Base-by-base conservation (phyloP, 345 rosid species). In the Eucalyptus leucophloia region DNA sequence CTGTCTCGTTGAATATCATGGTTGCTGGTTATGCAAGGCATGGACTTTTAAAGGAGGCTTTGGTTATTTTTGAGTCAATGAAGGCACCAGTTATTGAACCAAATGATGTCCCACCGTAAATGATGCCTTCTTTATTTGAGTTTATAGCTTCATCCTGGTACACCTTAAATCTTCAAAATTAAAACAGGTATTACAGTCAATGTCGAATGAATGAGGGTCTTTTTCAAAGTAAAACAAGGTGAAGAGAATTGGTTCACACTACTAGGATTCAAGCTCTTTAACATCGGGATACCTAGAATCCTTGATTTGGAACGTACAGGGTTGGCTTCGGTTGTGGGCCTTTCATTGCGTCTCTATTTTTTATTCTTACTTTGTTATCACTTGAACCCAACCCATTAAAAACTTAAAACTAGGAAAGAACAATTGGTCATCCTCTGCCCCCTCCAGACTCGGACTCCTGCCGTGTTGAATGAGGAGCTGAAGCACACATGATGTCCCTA, bases 21-120 rank as follows among this genome's bases (percentile, higher is more conserved):
- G 82, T 92, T 87, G 89, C 88, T 50, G 93, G 93, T 51, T 92
- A 90, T 86, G 90, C 92, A 72, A 91, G 92, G 87, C 89, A 87
- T 86, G 91, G 92, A 87, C 86, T 91, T n/a, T 88, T 87, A 65
- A 80, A 88, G 62, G 69, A 87, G 89, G 51, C 91, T 86, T 89
- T 91, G 86, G 37, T 62, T 51, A 87, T 92, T 85, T 92, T 90
- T 82, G 86, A 89, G 69, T 60, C 86, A 49, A 54, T 89, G 90
- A 89, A 40, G 88, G 90, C 89, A 11, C 56, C 8, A 24, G 91
- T 90, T 40, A 91, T 92, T 26, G 49, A 86, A 91, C 86, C 93
- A 37, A 88, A 92, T 89, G 91, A 89, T 65, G 92, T 89, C 47
- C 85, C 47, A 77, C 85, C 9, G 0, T 77, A 77, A 77, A 77